phyloP scores from a whole-genome alignment of 2,329 filamentous ascomycete species.

The Pseudogymnoascus sp. region DNA sequence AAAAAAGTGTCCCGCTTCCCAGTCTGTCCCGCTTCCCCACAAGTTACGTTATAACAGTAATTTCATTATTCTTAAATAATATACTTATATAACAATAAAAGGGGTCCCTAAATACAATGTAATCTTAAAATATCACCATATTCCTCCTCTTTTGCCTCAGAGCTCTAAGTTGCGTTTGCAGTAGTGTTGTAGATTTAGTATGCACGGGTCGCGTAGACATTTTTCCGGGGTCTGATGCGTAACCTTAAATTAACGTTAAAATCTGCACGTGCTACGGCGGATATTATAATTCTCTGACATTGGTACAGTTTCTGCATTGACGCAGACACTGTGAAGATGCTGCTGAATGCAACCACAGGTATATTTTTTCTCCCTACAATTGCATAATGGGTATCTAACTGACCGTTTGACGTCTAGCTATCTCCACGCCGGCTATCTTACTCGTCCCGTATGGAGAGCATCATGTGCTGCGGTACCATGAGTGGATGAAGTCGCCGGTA shows the following conservation, averaged over 20 bases:
- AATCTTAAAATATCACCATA: no score
- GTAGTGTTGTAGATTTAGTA: no score
- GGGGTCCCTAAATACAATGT: no score
- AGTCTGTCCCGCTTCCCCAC: no score
- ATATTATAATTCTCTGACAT: neutral
- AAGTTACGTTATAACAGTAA: neutral
- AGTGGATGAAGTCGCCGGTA: slow-evolving; percentile 67
- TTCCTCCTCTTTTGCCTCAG: no score
- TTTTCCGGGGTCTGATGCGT: neutral
- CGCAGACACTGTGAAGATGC: slow-evolving; percentile 21
- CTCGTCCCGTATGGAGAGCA: slow-evolving; percentile 77
- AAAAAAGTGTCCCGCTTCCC: no score
- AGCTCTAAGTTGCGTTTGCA: no score
- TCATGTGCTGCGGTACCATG: slow-evolving; percentile 77
- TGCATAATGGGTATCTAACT: neutral
- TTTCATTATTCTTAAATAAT: neutral
- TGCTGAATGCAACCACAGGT: slow-evolving; percentile 30
- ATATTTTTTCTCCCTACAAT: neutral
- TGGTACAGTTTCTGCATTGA: neutral
- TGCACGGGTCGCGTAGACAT: neutral
- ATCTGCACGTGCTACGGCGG: neutral
- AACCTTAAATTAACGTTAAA: slow-evolving; percentile 6
- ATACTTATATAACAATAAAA: neutral
- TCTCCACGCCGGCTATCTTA: slow-evolving; percentile 58
- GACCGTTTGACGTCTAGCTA: slow-evolving; percentile 42